phyloP scores from a whole-genome alignment of 164 flowering plant species.

The Cinnamomum micranthum region DNA sequence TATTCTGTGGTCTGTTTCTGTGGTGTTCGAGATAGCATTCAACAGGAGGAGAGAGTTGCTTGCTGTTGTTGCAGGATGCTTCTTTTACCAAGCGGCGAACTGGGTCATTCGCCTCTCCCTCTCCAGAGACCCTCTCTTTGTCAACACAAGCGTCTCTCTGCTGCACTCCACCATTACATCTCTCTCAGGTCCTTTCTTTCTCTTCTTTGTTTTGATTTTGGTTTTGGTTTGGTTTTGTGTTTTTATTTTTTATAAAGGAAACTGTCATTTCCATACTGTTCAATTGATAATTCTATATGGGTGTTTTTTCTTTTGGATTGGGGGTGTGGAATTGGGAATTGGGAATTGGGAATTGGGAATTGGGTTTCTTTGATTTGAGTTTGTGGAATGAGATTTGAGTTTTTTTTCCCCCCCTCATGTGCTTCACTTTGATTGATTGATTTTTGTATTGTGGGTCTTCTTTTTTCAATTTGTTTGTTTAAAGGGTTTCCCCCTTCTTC shows the following conservation, averaged over 20 bases:
- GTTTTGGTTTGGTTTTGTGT: not conserved
- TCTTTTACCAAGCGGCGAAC: slow-evolving; percentile 71
- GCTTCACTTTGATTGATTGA: too few relatives aligned
- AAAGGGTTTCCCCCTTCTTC: too few relatives aligned
- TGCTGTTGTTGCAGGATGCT: slow-evolving; percentile 47
- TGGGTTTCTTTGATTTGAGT: not conserved
- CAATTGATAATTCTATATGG: too few relatives aligned
- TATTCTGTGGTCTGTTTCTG: slow-evolving; percentile 78
- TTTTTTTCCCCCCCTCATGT: too few relatives aligned
- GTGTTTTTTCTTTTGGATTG: not conserved
- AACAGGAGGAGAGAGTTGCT: slow-evolving; percentile 58
- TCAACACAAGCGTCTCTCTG: slow-evolving; percentile 81
- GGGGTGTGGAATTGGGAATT: not conserved
- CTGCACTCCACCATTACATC: slow-evolving; percentile 82
- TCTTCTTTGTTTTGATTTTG: not conserved
- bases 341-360: not conserved
- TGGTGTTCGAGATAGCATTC: slow-evolving; percentile 60
- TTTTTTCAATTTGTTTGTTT: too few relatives aligned
- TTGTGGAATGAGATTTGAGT: not conserved
- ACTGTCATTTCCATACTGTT: too few relatives aligned
- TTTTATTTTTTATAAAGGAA: too few relatives aligned
- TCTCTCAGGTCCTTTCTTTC: slow-evolving; percentile 45
- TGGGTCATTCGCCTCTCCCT: slow-evolving; percentile 48
- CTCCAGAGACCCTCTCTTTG: slow-evolving; percentile 75
- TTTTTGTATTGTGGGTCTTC: too few relatives aligned